Evolutionary conservation across 305 asterid species (phyloP).

Genomic region (Nicotiana rustica): DNA sequence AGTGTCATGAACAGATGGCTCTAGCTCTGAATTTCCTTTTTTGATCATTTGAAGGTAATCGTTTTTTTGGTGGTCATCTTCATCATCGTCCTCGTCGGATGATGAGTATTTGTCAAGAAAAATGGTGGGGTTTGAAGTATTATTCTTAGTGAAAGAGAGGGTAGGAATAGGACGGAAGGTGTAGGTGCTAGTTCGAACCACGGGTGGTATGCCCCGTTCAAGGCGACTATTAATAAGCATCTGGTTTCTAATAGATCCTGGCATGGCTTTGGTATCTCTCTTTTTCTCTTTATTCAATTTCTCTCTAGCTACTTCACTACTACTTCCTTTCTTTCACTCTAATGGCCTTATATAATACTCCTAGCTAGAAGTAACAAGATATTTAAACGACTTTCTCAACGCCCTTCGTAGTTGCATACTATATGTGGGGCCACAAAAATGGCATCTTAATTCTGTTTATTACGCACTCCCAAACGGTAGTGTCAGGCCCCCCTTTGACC

Average conservation of each 20-base stretch:
- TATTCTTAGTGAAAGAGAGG: neutral
- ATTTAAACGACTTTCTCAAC: too few species aligned
- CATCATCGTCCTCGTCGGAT: slow-evolving; percentile 56
- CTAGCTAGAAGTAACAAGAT: too few species aligned
- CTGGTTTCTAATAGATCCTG: neutral
- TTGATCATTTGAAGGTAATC: slow-evolving; percentile 41
- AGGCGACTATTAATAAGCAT: neutral
- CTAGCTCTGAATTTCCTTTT: slow-evolving; percentile 64
- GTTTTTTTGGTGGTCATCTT: slow-evolving; percentile 36
- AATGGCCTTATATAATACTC: too few species aligned
- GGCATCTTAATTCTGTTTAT: too few species aligned
- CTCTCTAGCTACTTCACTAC: neutral
- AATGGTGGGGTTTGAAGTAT: slow-evolving; percentile 8
- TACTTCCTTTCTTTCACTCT: neutral
- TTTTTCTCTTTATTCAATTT: neutral
- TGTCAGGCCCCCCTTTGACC: too few species aligned
- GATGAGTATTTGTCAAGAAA: slow-evolving; percentile 46
- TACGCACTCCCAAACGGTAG: too few species aligned
- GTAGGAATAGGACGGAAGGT: neutral
- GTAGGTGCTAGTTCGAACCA: neutral
- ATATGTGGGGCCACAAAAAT: too few species aligned
- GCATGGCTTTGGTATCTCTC: neutral
- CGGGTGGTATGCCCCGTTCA: neutral
- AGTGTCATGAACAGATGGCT: slow-evolving; percentile 53
- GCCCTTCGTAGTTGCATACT: too few species aligned